Percentiles rank a stretch among this genome's conserved stretches.
phyloP scores from a whole-genome alignment of 192 early-diverging fungal genomes.

The Gonapodya sp. region DNA sequence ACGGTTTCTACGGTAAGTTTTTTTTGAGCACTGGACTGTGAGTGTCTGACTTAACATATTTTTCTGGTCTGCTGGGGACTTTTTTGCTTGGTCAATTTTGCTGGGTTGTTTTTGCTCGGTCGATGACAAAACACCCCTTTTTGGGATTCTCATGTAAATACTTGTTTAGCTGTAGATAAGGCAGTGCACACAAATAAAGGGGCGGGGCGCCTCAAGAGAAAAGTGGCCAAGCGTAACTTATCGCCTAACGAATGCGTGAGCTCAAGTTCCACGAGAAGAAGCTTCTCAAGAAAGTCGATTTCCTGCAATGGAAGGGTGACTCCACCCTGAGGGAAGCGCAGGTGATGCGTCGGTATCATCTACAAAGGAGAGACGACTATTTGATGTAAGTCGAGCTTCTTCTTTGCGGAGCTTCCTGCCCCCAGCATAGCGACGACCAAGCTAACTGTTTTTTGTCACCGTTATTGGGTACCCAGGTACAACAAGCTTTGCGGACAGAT shows the following conservation, averaged over 20 bases:
- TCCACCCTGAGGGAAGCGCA: slow-evolving; percentile 71
- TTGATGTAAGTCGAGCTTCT: slow-evolving; percentile 57
- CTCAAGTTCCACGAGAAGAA: slow-evolving; percentile 93
- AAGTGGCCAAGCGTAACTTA: too few species aligned
- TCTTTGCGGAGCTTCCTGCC: neutral
- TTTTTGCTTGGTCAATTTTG: neutral
- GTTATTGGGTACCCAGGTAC: slow-evolving; percentile 36
- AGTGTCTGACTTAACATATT: neutral
- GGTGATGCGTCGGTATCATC: slow-evolving; percentile 80
- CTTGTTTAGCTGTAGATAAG: neutral
- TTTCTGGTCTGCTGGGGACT: too few species aligned
- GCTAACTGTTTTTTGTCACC: slow-evolving; percentile 9
- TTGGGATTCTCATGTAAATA: slow-evolving; percentile 1
- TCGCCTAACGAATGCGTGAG: too few species aligned
- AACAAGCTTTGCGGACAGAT: slow-evolving; percentile 72
- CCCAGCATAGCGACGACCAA: slow-evolving; percentile 25
- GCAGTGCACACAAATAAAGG: too few species aligned
- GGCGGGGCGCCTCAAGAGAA: too few species aligned
- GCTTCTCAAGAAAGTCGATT: slow-evolving; percentile 91
- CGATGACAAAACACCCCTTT: neutral
- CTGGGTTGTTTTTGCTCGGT: neutral
- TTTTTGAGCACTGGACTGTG: neutral
- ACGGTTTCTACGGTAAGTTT: neutral
- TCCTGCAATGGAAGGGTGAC: slow-evolving; percentile 85
- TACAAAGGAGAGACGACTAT: slow-evolving; percentile 82